These are phyloP conservation scores for Chlamydomonas asymmetrica DNA, from an alignment of 139 green algal genomes.

Conservation along the genomic window DNA sequence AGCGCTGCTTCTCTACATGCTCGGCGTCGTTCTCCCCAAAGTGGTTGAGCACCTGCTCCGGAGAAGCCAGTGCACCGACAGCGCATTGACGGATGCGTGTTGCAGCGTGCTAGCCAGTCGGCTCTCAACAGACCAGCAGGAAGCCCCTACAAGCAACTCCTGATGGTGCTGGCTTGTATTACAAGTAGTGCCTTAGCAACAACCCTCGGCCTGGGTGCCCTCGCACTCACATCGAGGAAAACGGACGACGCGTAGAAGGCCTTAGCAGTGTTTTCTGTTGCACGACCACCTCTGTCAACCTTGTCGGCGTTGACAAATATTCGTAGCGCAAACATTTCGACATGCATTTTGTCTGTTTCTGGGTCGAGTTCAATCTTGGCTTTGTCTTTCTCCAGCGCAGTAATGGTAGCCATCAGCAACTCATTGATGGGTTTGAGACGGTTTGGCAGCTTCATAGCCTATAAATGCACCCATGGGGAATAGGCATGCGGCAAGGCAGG, in stretches of 20 bases:
- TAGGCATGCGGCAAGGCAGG: background rate
- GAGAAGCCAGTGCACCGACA: too few relatives aligned
- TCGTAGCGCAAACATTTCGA: conserved; percentile 74
- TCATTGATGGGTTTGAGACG: conserved; percentile 63
- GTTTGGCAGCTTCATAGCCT: conserved; percentile 66
- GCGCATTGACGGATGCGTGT: too few relatives aligned
- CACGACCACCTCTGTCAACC: conserved; percentile 63
- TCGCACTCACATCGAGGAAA: conserved; percentile 80
- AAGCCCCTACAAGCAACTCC: too few relatives aligned
- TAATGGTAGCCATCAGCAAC: conserved; percentile 51
- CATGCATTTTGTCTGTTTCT: conserved; percentile 35
- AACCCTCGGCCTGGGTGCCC: too few relatives aligned
- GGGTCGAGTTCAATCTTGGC: conserved; percentile 39
- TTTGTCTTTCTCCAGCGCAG: conserved; percentile 65
- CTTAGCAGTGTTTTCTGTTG: conserved; percentile 71
- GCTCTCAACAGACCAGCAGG: too few relatives aligned
- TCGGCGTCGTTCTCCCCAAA: conserved; percentile 71
- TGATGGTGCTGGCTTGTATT: too few relatives aligned
- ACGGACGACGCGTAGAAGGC: conserved; percentile 84
- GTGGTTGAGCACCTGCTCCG: conserved; percentile 71
- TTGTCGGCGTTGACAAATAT: conserved; percentile 63
- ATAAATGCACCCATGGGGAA: too few relatives aligned
- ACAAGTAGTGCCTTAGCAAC: too few relatives aligned
- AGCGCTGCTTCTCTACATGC: conserved; percentile 78
- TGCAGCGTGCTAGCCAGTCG: too few relatives aligned